Conservation (phyloP, 2,329 filamentous ascomycete genomes). For the Byssoonygena ceratinophila region DNA sequence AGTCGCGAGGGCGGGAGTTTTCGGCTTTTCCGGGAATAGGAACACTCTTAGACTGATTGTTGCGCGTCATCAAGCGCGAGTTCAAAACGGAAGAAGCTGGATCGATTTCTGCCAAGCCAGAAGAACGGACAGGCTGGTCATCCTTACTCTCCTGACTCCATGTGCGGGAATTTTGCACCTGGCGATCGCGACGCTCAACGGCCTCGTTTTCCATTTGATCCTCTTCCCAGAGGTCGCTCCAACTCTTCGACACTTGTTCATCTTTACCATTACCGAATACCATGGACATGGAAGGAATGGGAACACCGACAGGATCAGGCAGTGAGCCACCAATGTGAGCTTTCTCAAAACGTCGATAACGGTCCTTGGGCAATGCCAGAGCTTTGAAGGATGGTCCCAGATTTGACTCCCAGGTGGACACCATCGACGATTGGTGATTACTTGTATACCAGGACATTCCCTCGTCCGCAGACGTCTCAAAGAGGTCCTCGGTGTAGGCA, state of each 20-base stretch:
- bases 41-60: conserved; percentile 31
- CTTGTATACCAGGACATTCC: conserved; percentile 65
- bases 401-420: conserved; percentile 73
- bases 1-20: conserved; percentile 57
- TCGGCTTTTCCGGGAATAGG: conserved; percentile 55
- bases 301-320: conserved; percentile 50
- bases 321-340: conserved; percentile 72
- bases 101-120: conserved; percentile 42
- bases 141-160: conserved; percentile 67
- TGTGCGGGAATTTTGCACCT: conserved; percentile 57
- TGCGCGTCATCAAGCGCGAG: conserved; percentile 32
- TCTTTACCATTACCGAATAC: conserved; percentile 64
- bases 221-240: conserved; percentile 97
- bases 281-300: conserved; percentile 60
- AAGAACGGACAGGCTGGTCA: conserved; percentile 39
- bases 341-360: conserved; percentile 45
- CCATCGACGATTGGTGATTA: conserved; percentile 64
- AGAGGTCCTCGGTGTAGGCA: conserved; percentile 74
- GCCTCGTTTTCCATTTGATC: conserved; percentile 63
- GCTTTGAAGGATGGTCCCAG: conserved; percentile 73
- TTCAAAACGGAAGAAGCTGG: conserved; percentile 45
- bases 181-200: conserved; percentile 48
- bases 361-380: conserved; percentile 44
- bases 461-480: conserved; percentile 60
- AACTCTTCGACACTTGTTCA: conserved; percentile 87